A percentile compares a stretch with the other conserved stretches of the same genome.
These are phyloP conservation scores for Zygosaccharomyces bailii DNA, from an alignment of 805 yeast species.

Conservation along the genomic window DNA sequence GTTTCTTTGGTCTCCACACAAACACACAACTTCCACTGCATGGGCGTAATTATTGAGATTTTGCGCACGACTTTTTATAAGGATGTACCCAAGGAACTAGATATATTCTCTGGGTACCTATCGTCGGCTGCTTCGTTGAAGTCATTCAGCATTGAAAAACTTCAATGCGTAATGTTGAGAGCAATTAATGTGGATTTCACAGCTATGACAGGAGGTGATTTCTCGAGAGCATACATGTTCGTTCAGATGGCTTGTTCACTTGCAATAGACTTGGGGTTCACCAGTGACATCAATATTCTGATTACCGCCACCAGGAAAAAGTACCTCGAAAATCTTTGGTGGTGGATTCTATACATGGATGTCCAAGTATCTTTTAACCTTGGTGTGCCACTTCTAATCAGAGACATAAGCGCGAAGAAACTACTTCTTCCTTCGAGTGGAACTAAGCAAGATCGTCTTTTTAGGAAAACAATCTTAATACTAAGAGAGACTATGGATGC, in stretches of 20 bases:
- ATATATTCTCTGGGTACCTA: conserved; percentile 5
- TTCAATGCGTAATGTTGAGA: conserved; percentile 5
- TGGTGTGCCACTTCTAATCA: conserved; percentile 1
- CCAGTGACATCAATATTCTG: background rate
- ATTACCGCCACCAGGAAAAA: background rate
- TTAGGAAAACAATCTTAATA: background rate
- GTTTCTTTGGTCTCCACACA: background rate
- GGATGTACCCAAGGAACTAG: conserved; percentile 1
- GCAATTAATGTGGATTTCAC: background rate
- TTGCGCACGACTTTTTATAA: conserved; percentile 2
- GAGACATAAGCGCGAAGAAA: background rate
- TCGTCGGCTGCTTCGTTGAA: conserved; percentile 4
- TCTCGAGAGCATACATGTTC: conserved; percentile 2
- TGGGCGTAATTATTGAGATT: conserved; percentile 6
- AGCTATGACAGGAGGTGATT: conserved; percentile 6
- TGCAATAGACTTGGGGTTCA: conserved; percentile 2
- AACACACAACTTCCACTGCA: background rate
- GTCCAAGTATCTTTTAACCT: conserved; percentile 4
- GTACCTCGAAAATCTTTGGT: conserved; percentile 2
- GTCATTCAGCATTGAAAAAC: conserved; percentile 3
- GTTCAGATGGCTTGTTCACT: conserved; percentile 6
- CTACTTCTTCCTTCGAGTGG: background rate
- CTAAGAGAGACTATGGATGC: background rate
- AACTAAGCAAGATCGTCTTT: background rate
- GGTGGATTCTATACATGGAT: conserved; percentile 6